Evolutionary conservation across 2,329 filamentous ascomycete species (phyloP), one percentile per base, ranked within the genome.

Genomic region (Sphaerostilbella broomeana): DNA sequence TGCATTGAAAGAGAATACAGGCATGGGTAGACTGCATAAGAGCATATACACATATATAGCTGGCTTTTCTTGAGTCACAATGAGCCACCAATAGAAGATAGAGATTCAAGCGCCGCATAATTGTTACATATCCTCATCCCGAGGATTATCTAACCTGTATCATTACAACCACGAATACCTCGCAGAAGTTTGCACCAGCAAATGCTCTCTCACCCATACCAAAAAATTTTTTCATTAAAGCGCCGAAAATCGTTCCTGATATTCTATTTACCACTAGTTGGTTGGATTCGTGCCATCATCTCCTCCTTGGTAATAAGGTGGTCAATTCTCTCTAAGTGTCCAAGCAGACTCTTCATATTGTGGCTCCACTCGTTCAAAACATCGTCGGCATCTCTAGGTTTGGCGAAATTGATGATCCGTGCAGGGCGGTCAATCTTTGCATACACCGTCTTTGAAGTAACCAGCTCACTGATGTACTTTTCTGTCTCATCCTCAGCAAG

Each of bases 231-330:
- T n/a, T n/a, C n/a, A n/a, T n/a, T n/a, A n/a, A n/a, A n/a, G n/a
- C n/a, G n/a, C n/a, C n/a, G n/a, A n/a, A n/a, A n/a, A n/a, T n/a
- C 38, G 16, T 39, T 36, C 28, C 21, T 25, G 21, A 27, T 22
- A 32, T 19, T 52, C 50, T 60, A 59, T 56, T 62, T 56, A 40
- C 61, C 58, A 44, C 59, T 61, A 35, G 64, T 67, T 5, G 86
- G 86, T 63, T 92, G 83, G 55, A 98, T 97, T 44, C 89, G 77
- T 27, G 92, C 92, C 92, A 98, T 98, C 92, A 98, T 98, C 73
- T 98, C 92, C 68, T 98, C 92, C 74, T 97, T 97, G 40, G 94
- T 98, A 57, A 98, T 98, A 55, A 98, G 73, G 63, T 98, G 92
- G 59, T 98, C 92, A 46, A 98, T 94, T 47, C 88, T 77, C 72